Evolutionary conservation across 1,284 basidiomycete genomes (phyloP), one percentile per base, ranked within the genome.

Genomic region (Cystobasidium sp.): DNA sequence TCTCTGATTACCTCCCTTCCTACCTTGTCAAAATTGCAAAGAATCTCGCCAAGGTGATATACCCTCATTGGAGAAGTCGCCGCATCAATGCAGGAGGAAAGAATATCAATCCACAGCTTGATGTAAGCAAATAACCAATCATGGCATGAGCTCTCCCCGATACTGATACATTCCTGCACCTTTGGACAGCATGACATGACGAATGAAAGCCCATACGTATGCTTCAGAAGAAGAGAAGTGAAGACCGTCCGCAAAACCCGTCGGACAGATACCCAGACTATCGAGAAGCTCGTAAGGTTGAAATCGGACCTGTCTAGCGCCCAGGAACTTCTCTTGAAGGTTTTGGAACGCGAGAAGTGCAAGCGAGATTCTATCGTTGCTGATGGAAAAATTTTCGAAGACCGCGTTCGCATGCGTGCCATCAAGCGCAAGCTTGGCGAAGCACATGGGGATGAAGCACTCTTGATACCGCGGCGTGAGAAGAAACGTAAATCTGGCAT

Each of bases 161-260:
- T 9, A 43, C 24, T 39, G 18, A 7, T 8, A 39, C 5, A 16
- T 68, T 37, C 46, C 53, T 20, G 59, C 43, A 75, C 20, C 53
- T 80, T 80, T 43, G 76, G 76, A 1, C 79, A 94, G 91, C 89
- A 88, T 77, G 94, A 99, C 82, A 96, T 98, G 84, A 88, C 91
- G 47, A 96, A 97, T 83, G 89, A 91, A 67, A 94, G 98, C 81
- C 97, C 97, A 0, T 99, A 98, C 78, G 93, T 98, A 65, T 99
- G 97, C 84, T 99, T 99, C 87, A 90, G 97, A 52, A 88, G 96
- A 69, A 90, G 95, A 75, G 96, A 99, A 81, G 91, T 92, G 82
- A 98, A 98, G 82, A 90, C 92, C 14, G 88, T 94, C 31, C 90
- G 96, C 75, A 98, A 99, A 85, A 99, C 96, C 0, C 89, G 95